A percentile compares a stretch with the other conserved stretches of the same genome.
These are phyloP conservation scores for Fusarium sp. DNA, from an alignment of 2,329 filamentous ascomycete genomes.

Conservation along the genomic window DNA sequence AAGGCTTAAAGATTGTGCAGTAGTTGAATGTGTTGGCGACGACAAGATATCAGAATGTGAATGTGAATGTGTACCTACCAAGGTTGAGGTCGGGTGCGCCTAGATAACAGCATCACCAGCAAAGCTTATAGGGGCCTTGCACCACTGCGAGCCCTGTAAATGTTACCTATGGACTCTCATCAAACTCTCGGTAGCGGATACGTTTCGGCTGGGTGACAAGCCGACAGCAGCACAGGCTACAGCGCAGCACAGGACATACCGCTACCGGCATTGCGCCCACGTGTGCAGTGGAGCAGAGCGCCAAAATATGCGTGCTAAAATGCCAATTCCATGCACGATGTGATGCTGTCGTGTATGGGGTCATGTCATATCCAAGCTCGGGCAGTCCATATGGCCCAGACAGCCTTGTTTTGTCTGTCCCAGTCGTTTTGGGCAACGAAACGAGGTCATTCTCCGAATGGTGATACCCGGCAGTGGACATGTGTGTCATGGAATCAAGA, in stretches of 20 bases:
- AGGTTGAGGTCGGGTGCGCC: background rate
- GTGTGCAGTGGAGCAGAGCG: slow-evolving; percentile 38
- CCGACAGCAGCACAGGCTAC: background rate
- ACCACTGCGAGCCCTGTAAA: background rate
- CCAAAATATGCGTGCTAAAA: slow-evolving; percentile 9
- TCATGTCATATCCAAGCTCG: background rate
- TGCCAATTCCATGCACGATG: slow-evolving; percentile 4
- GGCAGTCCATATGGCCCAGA: background rate
- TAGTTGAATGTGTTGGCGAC: background rate
- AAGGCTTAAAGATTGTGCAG: slow-evolving; percentile 14
- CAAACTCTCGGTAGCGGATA: slow-evolving; percentile 14
- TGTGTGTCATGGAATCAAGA: background rate
- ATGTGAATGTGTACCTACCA: background rate
- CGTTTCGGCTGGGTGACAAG: slow-evolving; percentile 26
- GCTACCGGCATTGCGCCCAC: slow-evolving; percentile 41
- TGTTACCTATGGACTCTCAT: background rate
- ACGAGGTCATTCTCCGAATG: slow-evolving; percentile 2
- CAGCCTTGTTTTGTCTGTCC: background rate
- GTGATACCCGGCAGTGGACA: slow-evolving; percentile 19
- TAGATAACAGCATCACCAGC: background rate
- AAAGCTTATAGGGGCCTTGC: background rate
- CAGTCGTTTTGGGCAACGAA: background rate
- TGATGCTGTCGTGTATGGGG: slow-evolving; percentile 13
- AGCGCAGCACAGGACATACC: slow-evolving; percentile 13
- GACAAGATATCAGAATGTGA: background rate